A percentile compares a stretch with the other conserved stretches of the same genome.
Conservation (phyloP, 768 basidiomycete species). For the Mrakia blollopis region DNA sequence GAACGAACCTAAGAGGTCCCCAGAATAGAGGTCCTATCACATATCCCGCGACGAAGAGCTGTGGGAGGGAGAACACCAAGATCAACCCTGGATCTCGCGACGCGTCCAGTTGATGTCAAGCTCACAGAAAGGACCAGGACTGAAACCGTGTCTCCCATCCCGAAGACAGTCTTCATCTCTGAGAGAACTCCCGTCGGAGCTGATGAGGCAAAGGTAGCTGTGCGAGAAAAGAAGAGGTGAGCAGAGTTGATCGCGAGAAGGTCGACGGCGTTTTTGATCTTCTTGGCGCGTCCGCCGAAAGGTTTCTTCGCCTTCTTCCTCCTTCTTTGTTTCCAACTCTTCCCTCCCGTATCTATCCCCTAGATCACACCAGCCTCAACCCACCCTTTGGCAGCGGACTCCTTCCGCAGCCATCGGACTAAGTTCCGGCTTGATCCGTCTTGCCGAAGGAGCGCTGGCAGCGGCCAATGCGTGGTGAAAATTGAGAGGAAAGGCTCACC, state of each 20-base stretch:
- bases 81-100: neutral
- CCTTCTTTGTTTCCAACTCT: no score
- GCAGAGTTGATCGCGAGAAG: neutral
- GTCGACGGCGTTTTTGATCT: no score
- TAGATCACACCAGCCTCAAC: no score
- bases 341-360: no score
- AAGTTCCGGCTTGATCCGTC: neutral
- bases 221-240: neutral
- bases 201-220: constrained; percentile 34
- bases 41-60: constrained; percentile 34
- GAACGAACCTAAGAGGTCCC: no score
- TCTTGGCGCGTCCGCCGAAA: no score
- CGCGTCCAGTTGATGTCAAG: neutral
- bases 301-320: no score
- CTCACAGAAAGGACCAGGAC: constrained; percentile 32
- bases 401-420: no score
- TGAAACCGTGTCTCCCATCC: constrained; percentile 16
- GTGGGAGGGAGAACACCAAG: neutral
- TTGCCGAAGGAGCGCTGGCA: neutral
- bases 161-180: constrained; percentile 18
- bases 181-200: constrained; percentile 32
- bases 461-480: constrained; percentile 9
- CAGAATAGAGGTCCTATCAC: constrained; percentile 42
- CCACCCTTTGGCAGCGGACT: no score
- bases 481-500: neutral